Base-by-base conservation (phyloP, 805 yeast species). In the Saccharomycopsis microspora region DNA sequence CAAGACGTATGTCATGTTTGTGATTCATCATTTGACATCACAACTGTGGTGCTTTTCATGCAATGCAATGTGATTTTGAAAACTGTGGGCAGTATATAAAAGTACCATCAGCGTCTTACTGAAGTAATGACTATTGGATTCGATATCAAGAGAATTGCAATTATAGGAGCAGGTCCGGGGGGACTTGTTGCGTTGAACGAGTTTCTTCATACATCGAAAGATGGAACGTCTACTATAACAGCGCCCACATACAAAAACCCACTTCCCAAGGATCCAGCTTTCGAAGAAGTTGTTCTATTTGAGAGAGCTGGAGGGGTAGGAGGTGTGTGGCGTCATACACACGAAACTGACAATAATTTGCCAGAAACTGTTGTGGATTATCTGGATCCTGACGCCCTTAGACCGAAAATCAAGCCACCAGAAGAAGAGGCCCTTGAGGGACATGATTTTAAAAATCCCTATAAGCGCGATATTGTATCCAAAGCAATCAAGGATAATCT, bases 311-410 rank as follows among this genome's bases (percentile, higher is more conserved):
- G 49, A 8, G 50, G 52, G 29, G 57, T 65, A 19, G 70, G 69
- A 10, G 71, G 70, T 6, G 58, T 61, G 19, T 66, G 70, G 70
- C 56, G 62, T 3, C 55, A 64, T 3, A 36, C 63, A 1, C 49
- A 66, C 19, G 65, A 69, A 38, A 55, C 67, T 5, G 63, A 58
- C 28, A 45, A 54, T 1, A 68, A 67, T 48, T 57, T 63, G 45
- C 48, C 56, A 41, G 70, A 69, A 1, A 52, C 57, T 11, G 57
- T 58, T 1, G 56, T 57, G 5, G 32, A 9, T 5, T 11, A 10
- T 7, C 35, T 39, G 6, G 30, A 54, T 6, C 7, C 46, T 11
- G 19, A 19, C 19, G 19, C 19, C 19, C 19, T 19, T 19, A 19
- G 19, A 19, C 32, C 41, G 4, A 30, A 57, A 55, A 3, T 45